phyloP scores from a whole-genome alignment of 2,329 filamentous ascomycete genomes.

The Ceratocystis cacaofunesta region DNA sequence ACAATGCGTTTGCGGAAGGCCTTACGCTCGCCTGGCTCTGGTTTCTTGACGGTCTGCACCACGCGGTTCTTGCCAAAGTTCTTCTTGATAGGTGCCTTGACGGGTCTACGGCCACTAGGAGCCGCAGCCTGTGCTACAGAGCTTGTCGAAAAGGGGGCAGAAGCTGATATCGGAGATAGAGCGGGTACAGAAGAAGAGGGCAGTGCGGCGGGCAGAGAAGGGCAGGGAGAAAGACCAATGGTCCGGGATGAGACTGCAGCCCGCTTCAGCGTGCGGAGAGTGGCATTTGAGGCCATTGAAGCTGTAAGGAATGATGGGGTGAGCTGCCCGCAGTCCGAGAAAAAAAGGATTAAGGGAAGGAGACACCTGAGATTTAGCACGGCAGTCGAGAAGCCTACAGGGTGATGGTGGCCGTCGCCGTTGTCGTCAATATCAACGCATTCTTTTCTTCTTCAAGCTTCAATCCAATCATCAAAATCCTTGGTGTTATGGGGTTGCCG shows the following conservation, averaged over 20 bases:
- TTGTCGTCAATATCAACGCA: neutral
- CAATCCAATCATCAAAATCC: constrained; percentile 8
- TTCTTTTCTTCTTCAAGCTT: neutral
- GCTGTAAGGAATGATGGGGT: neutral
- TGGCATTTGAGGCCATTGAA: constrained; percentile 29
- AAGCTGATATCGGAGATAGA: constrained; percentile 15
- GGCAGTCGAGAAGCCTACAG: neutral
- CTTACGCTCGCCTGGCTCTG: constrained; percentile 67
- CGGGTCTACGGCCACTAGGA: constrained; percentile 14
- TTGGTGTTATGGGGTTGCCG: neutral
- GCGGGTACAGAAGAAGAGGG: constrained; percentile 18
- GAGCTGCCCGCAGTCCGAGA: neutral
- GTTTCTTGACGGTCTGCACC: constrained; percentile 30
- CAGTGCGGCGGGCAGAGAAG: constrained; percentile 16
- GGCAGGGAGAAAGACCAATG: constrained; percentile 20
- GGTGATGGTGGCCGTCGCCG: neutral
- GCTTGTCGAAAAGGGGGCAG: constrained; percentile 31
- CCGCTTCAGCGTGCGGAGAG: constrained; percentile 30
- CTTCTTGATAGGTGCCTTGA: constrained; percentile 31
- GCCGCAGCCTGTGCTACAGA: constrained; percentile 20
- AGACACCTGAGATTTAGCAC: neutral
- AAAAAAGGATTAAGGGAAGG: neutral
- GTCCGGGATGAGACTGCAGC: constrained; percentile 22
- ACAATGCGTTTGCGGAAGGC: constrained; percentile 77
- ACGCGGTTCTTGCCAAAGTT: constrained; percentile 38